phyloP scores from a whole-genome alignment of 2,329 filamentous ascomycete species.

The Gnomoniopsis smithogilvyi region DNA sequence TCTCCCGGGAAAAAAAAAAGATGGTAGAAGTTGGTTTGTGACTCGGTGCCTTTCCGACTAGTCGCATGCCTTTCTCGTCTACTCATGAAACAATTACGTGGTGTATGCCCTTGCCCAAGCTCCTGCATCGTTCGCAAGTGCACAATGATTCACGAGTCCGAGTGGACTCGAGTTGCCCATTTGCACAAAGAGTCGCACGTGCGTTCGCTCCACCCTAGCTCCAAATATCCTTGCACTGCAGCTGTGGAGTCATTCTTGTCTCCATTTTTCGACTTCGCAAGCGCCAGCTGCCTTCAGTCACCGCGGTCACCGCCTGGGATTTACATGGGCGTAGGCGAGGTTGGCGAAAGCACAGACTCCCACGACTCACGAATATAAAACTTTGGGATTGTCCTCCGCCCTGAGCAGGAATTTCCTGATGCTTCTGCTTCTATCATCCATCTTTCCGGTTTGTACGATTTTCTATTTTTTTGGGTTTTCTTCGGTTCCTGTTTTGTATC shows the following conservation, averaged over 20 bases:
- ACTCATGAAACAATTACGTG: conserved; percentile 4
- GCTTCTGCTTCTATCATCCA: not conserved
- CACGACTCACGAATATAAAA: conserved; percentile 3
- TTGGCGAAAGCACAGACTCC: conserved; percentile 5
- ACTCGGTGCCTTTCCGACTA: not conserved
- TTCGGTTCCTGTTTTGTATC: conserved; percentile 15
- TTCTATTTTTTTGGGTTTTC: conserved; percentile 14
- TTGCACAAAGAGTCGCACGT: conserved; percentile 11
- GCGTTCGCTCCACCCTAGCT: conserved; percentile 14
- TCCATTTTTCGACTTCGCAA: conserved; percentile 16
- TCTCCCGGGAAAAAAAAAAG: not conserved
- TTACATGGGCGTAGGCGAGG: conserved; percentile 8
- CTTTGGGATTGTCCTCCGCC: not conserved
- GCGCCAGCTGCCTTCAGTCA: conserved; percentile 16
- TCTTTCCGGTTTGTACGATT: conserved; percentile 10
- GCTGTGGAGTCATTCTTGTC: conserved; percentile 5
- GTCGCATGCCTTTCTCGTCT: not conserved
- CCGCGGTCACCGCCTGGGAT: conserved; percentile 10
- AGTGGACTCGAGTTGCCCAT: conserved; percentile 2
- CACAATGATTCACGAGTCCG: not conserved
- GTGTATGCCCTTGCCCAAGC: conserved; percentile 3
- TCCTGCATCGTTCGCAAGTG: not conserved
- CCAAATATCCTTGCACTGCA: conserved; percentile 6
- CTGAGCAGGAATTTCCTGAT: not conserved
- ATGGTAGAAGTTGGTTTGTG: not conserved